Evolutionary conservation across 2,329 filamentous ascomycete genomes (phyloP), one percentile per base, ranked within the genome.

Genomic region (Curvularia sp.): DNA sequence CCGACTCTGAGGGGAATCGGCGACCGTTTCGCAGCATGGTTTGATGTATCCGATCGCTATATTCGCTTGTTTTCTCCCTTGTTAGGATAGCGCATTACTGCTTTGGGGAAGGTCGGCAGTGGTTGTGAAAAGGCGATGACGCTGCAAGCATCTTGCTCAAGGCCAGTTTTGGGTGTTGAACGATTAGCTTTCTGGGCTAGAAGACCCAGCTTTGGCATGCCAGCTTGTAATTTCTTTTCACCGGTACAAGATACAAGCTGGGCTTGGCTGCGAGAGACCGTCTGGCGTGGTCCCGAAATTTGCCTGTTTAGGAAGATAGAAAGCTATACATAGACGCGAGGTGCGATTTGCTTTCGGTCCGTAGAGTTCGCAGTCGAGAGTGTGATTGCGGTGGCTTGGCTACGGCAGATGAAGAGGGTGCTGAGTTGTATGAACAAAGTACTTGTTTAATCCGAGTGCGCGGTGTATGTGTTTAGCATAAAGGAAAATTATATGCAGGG

Each of bases 401-500:
- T 3, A 18, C 35, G 35, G 15, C 35, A 38, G 15, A 38, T n/a
- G 35, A 38, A 2, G 13, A 12, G 13, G 33, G 5, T 15, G 33
- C 2, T 12, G 33, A 15, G 35, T 18, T n/a, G 35, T 38, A 8
- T 38, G 35, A 38, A 38, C 18, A 18, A 38, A n/a, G 13, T 18
- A 10, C 8, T 18, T n/a, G 15, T 38, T 18, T 4, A 15, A 26
- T 26, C 15, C 12, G 12, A 4, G 12, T 43, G 41, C 22, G 20
- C 12, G n/a, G 41, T n/a, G 22, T 26, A 26, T 43, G 41, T 26
- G 41, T 43, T n/a, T 43, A 22, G 41, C 26, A 20, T 43, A 43
- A 43, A 43, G 41, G 2, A 43, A 26, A 43, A 43, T 43, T 43
- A 43, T 43, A 43, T 43, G 41, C 41, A 43, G 41, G 41, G 41